Percentiles rank a stretch among this genome's conserved stretches.
These are phyloP conservation scores for Calonectria leucothoes DNA, from an alignment of 2,329 filamentous ascomycete species.

Conservation along the genomic window DNA sequence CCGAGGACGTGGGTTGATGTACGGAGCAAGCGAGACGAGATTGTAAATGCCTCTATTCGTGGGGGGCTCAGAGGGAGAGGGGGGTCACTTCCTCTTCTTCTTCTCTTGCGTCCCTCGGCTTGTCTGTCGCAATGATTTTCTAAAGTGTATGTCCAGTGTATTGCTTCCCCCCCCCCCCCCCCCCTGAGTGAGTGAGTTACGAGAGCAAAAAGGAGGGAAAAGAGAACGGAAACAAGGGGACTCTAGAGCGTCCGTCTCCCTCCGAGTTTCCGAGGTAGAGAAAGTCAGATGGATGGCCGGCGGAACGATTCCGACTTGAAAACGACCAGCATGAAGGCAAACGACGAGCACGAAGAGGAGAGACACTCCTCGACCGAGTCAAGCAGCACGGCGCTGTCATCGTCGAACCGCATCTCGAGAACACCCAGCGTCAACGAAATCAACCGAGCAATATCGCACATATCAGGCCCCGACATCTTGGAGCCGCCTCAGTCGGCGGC, in stretches of 20 bases:
- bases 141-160: neutral
- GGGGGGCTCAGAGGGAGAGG: slow-evolving; percentile 1
- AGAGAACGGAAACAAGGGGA: neutral
- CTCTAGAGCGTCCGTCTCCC: neutral
- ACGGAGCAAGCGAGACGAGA: neutral
- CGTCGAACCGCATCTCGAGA: slow-evolving; percentile 4
- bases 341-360: neutral
- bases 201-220: no score
- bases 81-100: neutral
- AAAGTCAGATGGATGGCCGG: neutral
- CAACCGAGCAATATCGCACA: slow-evolving; percentile 42
- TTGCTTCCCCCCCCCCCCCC: no score
- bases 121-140: neutral
- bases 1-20: slow-evolving; percentile 1
- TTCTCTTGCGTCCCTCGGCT: neutral
- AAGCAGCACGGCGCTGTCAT: neutral
- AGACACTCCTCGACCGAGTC: slow-evolving; percentile 18
- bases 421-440: slow-evolving; percentile 12
- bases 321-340: slow-evolving; percentile 14
- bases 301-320: neutral
- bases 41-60: neutral
- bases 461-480: slow-evolving; percentile 45
- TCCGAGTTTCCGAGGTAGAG: neutral
- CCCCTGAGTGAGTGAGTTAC: neutral
- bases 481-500: slow-evolving; percentile 30